A percentile compares a stretch with the other conserved stretches of the same genome.
These are phyloP conservation scores for Heracleum sosnowskyi DNA, from an alignment of 129 eudicot species.

Conservation along the genomic window DNA sequence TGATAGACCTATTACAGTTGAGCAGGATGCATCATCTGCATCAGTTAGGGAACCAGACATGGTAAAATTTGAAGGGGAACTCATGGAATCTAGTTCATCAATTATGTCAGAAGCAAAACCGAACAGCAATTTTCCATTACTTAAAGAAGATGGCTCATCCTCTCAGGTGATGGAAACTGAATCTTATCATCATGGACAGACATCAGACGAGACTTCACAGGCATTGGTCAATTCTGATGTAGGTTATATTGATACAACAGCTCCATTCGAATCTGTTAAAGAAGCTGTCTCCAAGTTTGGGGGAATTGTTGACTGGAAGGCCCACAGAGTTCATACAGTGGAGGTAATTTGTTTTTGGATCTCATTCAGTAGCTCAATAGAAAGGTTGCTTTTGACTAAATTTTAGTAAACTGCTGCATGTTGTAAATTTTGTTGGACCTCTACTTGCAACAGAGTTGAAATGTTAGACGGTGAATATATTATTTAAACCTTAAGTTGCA, in stretches of 20 bases:
- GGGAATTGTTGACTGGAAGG: constrained; percentile 97
- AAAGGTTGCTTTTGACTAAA: background rate
- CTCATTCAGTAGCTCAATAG: background rate
- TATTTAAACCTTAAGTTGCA: background rate
- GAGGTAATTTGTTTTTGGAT: constrained; percentile 45
- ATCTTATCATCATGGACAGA: constrained; percentile 15
- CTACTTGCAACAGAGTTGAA: background rate
- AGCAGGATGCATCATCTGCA: constrained; percentile 1
- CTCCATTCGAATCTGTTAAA: constrained; percentile 83
- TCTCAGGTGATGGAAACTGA: constrained; percentile 14
- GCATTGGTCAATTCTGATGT: constrained; percentile 7
- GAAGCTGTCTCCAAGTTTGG: constrained; percentile 88
- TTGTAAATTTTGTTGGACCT: background rate
- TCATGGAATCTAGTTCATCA: constrained; percentile 16
- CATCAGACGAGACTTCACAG: constrained; percentile 11
- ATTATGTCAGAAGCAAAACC: constrained; percentile 25
- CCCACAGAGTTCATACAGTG: constrained; percentile 62
- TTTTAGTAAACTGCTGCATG: background rate
- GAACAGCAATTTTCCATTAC: constrained; percentile 9
- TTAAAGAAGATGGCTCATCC: constrained; percentile 22
- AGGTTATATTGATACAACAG: constrained; percentile 67
- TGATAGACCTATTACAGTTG: background rate
- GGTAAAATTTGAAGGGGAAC: constrained; percentile 16
- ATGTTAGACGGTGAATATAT: background rate
- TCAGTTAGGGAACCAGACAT: constrained; percentile 4